Evolutionary conservation across 306 rosid species (phyloP).

Genomic region (apple (Malus domestica)): DNA sequence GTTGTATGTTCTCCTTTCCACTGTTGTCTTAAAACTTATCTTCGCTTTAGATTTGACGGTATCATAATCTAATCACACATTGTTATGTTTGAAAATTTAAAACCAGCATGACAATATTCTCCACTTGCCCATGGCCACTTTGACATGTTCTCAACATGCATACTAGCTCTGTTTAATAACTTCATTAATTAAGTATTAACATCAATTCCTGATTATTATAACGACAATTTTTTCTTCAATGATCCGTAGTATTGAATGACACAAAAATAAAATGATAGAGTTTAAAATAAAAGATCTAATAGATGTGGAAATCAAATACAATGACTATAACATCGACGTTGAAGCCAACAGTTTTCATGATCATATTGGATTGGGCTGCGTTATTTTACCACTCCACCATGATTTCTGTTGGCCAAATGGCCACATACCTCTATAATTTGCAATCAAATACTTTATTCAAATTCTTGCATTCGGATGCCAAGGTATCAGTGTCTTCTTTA

Average conservation of each 20-base stretch:
- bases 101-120: too few relatives aligned
- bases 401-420: neutral
- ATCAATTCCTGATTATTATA: neutral
- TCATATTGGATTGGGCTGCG: neutral
- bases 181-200: neutral
- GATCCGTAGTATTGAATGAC: too few relatives aligned
- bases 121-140: fast-evolving
- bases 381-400: neutral
- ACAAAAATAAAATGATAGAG: fast-evolving
- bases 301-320: too few relatives aligned
- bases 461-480: neutral
- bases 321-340: too few relatives aligned
- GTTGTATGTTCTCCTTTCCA: slow-evolving; percentile 42
- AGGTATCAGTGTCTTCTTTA: fast-evolving
- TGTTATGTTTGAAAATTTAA: too few relatives aligned
- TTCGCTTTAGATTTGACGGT: too few relatives aligned
- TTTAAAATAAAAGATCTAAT: too few relatives aligned
- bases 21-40: neutral
- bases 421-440: neutral
- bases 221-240: neutral
- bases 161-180: neutral
- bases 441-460: neutral
- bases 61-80: too few relatives aligned
- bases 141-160: neutral
- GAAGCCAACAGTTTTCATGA: neutral